These are phyloP conservation scores for Aegilops umbellulata DNA, from an alignment of 176 grass and related monocot species.

Conservation along the genomic window DNA sequence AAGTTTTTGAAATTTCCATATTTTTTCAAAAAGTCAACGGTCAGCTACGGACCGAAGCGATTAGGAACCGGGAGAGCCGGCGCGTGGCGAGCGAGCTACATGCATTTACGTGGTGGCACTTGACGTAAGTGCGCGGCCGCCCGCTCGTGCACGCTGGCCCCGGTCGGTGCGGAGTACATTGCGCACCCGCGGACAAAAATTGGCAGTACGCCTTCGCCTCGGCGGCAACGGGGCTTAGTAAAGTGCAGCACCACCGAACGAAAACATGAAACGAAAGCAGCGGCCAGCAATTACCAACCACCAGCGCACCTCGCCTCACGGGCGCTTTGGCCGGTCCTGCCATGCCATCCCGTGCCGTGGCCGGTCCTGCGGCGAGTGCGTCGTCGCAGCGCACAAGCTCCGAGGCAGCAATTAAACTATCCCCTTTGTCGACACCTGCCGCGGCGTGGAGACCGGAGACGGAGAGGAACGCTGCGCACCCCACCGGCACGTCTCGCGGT, in stretches of 20 bases:
- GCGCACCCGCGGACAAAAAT: not conserved
- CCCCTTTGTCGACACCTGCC: not conserved
- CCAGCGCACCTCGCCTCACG: not conserved
- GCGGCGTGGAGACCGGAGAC: not conserved
- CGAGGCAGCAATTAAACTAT: slow-evolving; percentile 12
- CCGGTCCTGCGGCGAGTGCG: no score
- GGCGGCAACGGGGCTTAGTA: not conserved
- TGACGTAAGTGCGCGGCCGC: no score
- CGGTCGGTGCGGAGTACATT: no score
- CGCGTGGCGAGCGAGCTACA: no score
- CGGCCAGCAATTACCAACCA: not conserved
- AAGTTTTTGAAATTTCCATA: no score
- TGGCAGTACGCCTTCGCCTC: not conserved
- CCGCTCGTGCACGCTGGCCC: no score
- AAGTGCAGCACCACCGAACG: not conserved
- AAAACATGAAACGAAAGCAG: not conserved
- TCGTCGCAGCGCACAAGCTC: not conserved
- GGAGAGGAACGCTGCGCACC: not conserved
- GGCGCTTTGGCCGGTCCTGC: not conserved
- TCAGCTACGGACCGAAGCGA: no score
- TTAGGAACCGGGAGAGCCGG: no score
- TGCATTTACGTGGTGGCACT: no score
- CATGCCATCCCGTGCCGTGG: not conserved
- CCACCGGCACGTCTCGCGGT: not conserved
- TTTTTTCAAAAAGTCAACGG: no score